Evolutionary conservation across 2,329 filamentous ascomycete genomes (phyloP).

Genomic region (Domatiomyces globalis): DNA sequence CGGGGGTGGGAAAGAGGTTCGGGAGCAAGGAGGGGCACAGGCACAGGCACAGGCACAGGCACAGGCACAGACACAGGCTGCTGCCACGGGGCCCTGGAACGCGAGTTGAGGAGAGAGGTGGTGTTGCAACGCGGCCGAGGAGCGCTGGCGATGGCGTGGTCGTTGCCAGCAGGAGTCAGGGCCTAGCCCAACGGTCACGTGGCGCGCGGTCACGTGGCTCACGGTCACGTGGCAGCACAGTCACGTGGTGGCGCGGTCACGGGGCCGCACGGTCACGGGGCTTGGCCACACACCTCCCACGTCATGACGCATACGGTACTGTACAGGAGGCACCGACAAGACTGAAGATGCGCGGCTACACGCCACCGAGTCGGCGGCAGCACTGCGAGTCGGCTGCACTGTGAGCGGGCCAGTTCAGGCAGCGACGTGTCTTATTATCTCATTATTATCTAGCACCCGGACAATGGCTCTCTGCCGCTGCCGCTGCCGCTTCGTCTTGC

Average conservation of each 20-base stretch:
- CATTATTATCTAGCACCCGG: too few relatives aligned
- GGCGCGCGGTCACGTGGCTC: background rate
- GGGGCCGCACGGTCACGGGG: background rate
- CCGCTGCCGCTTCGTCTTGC: too few relatives aligned
- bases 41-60: background rate
- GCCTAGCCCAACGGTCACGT: background rate
- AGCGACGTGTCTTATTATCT: too few relatives aligned
- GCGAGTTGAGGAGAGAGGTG: background rate
- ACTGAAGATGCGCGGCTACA: too few relatives aligned
- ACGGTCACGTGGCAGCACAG: background rate
- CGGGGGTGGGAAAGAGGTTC: background rate
- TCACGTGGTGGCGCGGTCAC: too few relatives aligned
- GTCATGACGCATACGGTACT: too few relatives aligned
- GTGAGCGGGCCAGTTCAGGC: too few relatives aligned
- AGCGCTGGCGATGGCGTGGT: background rate
- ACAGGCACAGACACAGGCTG: background rate
- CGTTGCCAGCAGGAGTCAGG: background rate
- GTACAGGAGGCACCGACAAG: too few relatives aligned
- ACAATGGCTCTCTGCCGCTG: too few relatives aligned
- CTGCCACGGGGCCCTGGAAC: constrained; percentile 1
- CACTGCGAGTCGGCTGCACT: too few relatives aligned
- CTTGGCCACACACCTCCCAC: background rate
- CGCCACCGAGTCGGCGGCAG: too few relatives aligned
- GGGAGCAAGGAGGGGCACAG: background rate
- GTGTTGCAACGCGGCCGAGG: background rate